Evolutionary conservation across 2,329 filamentous ascomycete genomes (phyloP), one percentile per base, ranked within the genome.

Genomic region (Fusarium sp.): DNA sequence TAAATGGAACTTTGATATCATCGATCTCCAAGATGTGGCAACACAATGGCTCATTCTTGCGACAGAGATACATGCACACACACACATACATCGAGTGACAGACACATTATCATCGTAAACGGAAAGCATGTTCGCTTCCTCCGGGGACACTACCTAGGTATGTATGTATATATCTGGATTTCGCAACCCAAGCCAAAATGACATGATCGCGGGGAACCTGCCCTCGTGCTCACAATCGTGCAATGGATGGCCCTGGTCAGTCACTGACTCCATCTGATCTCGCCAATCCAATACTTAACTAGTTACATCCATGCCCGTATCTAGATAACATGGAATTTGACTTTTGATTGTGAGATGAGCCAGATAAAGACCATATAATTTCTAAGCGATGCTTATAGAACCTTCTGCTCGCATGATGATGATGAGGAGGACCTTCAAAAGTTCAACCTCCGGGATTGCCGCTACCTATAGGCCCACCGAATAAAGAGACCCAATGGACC

Each of bases 181-280:
- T 66, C 75, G 75, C 73, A 77, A 77, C 61, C 50, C 45, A 45
- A 61, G 54, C 64, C 36, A 56, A 62, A 66, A 77, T 77, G 75
- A 56, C 76, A 77, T 77, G 72, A 76, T 77, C 71, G 70, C 62
- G 68, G 74, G 70, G 74, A 70, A 74, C 41, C 53, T 61, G 64
- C 58, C 70, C 70, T 65, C 70, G 72, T 77, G 75, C 70, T 30
- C 63, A 63, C 48, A 44, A 61, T 41, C 58, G 66, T 53, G 57
- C 64, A 56, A 63, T 53, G 45, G 41, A 57, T 53, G 45, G 55
- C 55, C 30, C 24, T 47, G 20, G 39, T 24, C 53, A 33, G 38
- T 58, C 50, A 48, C 35, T 69, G 53, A n/a, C 50, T 39, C 50
- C 50, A 30, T 39, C 20, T 54, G 20, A 47, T 45, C 28, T 59